A percentile compares a stretch with the other conserved stretches of the same genome.
Conservation (phyloP, 2,329 filamentous ascomycete species). For the Phialocephala sp. region DNA sequence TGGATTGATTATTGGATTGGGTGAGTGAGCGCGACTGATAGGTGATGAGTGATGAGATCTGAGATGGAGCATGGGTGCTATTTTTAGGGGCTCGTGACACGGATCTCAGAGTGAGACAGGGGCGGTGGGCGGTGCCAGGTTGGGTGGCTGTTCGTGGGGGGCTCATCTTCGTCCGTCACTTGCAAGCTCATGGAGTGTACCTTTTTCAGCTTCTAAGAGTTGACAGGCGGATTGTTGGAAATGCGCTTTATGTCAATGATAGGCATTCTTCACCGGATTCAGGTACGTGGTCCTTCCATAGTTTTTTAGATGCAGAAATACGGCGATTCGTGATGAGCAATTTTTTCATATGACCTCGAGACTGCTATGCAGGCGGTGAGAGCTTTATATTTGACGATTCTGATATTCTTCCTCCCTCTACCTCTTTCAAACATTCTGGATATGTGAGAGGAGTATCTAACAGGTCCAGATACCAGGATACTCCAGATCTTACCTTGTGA, state of each 20-base stretch:
- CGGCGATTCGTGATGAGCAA: background rate
- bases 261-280: background rate
- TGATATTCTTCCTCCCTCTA: background rate
- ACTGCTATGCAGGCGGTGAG: background rate
- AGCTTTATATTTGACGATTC: constrained; percentile 8
- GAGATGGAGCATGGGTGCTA: constrained; percentile 1
- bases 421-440: background rate
- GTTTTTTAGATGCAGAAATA: background rate
- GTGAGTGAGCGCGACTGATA: background rate
- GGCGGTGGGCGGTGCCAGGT: background rate
- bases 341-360: background rate
- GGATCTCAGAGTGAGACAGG: constrained; percentile 1
- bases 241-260: background rate
- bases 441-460: background rate
- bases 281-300: background rate
- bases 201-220: background rate
- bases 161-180: too few relatives aligned
- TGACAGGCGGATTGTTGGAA: background rate
- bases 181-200: background rate
- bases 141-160: too few relatives aligned
- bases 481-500: background rate
- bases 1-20: too few relatives aligned
- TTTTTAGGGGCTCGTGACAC: background rate
- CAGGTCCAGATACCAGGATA: background rate
- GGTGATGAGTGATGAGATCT: too few relatives aligned